Evolutionary conservation across 805 yeast species (phyloP), one percentile per base, ranked within the genome.

Genomic region (Sporopachydermia quercuum): DNA sequence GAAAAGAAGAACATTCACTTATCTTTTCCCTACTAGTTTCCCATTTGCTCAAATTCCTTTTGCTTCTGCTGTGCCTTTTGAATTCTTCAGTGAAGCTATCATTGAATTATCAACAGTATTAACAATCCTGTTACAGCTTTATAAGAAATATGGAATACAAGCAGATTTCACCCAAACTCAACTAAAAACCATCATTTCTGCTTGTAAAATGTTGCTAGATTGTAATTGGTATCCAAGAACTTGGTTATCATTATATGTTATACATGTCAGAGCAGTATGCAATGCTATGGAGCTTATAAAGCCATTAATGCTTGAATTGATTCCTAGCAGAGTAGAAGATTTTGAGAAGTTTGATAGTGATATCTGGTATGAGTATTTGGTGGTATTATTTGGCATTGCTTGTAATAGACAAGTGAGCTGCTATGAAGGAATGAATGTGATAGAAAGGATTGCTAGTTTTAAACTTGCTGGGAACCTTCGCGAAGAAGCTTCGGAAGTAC

Each of bases 51-150:
- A 74, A 35, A 50, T 65, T 19, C 74, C 87, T 0, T 70, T 81
- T 47, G 94, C 85, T 51, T 78, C 93, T 0, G 64, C 76, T 36
- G 80, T 82, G 15, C 72, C 74, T 45, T 82, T 78, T 45, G 81
- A 76, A 46, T 61, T 67, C 1, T 63, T 80, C 42, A 83, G 76
- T 18, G 96, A 85, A 53, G 64, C 79, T 2, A 59, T 84, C 40
- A 60, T 81, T 35, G 96, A 85, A 52, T 53, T 83, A 38, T 64
- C 78, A 4, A 68, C 78, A 13, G 61, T 80, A n/a, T 69, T 76
- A 40, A 63, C 76, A 13, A 40, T 52, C 17, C 39, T 52, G 30
- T 47, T 51, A 36, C 15, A n/a, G 16, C 18, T 14, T n/a, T 11
- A 6, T 14, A 11, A 14, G 16, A 8, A 14, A 14, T 11, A 14